Evolutionary conservation across 2,329 filamentous ascomycete species (phyloP), one percentile per base, ranked within the genome.

Genomic region (Aspergillus phoenicis): DNA sequence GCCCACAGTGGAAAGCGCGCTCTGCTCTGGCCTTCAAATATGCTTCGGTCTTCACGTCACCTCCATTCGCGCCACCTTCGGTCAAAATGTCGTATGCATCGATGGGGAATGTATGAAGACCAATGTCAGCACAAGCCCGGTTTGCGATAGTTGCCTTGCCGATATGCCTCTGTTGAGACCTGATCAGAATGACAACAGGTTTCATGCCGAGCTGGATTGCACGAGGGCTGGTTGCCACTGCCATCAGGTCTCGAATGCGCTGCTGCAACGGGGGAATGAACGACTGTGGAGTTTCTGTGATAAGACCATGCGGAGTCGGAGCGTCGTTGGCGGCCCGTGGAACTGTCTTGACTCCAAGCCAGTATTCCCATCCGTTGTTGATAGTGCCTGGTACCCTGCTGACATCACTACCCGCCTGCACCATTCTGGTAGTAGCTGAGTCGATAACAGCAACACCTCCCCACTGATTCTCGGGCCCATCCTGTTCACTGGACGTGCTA

Each of bases 51-150:
- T 98, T 97, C 28, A 96, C 90, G 72, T 99, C 95, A 58, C 91
- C 89, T 8, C 91, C 91, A 57, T 92, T 92, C 1, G 89, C 90
- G 48, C 90, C 89, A 13, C 92, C 91, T 74, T 98, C 94, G n/a
- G 92, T 94, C 4, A 97, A 82, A 45, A 99, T 91, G 69, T 99
- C 95, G 70, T 96, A 97, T 0, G 91, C 91, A 74, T 98, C 93
- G 56, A 99, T 91, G 0, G 86, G 79, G 73, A 97, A 98, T 0
- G 88, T 90, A 74, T 99, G 95, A 15, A 98, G 82, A 3, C 95
- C 95, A 64, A 97, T 89, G 70, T 97, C 94, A 2, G 90, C 85
- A 74, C 93, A 96, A 4, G 93, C 93, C 47, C 87, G 85, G 1
- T 82, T 83, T 0, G 91, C 91, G 22, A 93, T 79, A 2, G 89